Evolutionary conservation across 192 early-diverging fungal species (phyloP).

Genomic region (Kappamyces sp.): DNA sequence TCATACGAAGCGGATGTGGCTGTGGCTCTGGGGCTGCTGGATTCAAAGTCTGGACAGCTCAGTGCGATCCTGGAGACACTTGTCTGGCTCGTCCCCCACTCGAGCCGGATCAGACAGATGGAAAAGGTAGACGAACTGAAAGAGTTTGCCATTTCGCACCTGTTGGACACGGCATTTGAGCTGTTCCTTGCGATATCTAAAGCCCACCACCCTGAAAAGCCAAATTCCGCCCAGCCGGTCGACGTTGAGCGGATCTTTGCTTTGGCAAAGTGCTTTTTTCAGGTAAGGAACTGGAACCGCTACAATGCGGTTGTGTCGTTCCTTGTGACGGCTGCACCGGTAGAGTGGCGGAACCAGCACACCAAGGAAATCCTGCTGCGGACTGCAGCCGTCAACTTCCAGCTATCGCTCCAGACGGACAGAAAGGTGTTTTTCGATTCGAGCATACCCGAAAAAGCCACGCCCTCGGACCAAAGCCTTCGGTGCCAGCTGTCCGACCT

Average conservation of each 20-base stretch:
- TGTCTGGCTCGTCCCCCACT: no score
- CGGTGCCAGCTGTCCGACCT: neutral
- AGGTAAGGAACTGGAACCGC: neutral
- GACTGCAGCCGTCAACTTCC: neutral
- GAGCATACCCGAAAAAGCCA: conserved; percentile 10
- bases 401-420: neutral
- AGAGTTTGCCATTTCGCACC: neutral
- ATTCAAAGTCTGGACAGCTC: no score
- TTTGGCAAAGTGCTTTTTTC: neutral
- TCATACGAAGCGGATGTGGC: neutral
- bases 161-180: neutral
- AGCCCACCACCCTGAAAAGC: neutral
- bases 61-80: no score
- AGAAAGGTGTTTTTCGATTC: conserved; percentile 14
- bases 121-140: conserved; percentile 4
- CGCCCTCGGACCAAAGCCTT: conserved; percentile 3
- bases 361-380: neutral
- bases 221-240: neutral
- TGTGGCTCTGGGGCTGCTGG: neutral
- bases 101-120: no score
- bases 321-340: neutral
- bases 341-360: neutral
- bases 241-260: neutral
- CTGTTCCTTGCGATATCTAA: neutral
- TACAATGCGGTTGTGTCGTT: neutral